Percentiles rank a stretch among this genome's conserved stretches.
Evolutionary conservation across 2,329 filamentous ascomycete genomes (phyloP).

Genomic region (Didymella arachidicola): DNA sequence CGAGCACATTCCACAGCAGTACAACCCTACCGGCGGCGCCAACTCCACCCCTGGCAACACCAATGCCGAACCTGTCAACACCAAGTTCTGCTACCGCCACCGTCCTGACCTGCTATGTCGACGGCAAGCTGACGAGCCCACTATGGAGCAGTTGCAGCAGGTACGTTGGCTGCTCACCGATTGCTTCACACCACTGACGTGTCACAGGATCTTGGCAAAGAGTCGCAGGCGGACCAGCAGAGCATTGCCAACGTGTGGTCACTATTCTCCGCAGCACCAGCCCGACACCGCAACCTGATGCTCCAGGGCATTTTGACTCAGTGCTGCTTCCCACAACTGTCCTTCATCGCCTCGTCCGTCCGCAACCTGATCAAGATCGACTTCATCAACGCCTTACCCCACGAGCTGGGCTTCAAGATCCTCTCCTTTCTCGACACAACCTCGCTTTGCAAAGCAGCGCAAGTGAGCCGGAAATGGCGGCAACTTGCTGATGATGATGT

Average conservation of each 20-base stretch:
- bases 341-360: slow-evolving; percentile 87
- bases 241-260: slow-evolving; percentile 98
- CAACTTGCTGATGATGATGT: slow-evolving; percentile 94
- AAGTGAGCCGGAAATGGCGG: slow-evolving; percentile 90
- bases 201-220: slow-evolving; percentile 76
- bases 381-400: slow-evolving; percentile 86
- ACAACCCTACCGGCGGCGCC: slow-evolving; percentile 73
- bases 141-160: slow-evolving; percentile 93
- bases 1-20: slow-evolving; percentile 87
- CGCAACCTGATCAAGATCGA: slow-evolving; percentile 97
- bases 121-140: slow-evolving; percentile 89
- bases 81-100: slow-evolving; percentile 95
- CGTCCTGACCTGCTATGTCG: slow-evolving; percentile 92
- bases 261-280: slow-evolving; percentile 91
- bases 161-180: slow-evolving; percentile 57
- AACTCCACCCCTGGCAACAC: slow-evolving; percentile 44
- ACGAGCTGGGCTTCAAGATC: slow-evolving; percentile 92
- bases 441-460: slow-evolving; percentile 92
- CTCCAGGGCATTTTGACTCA: slow-evolving; percentile 94
- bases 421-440: slow-evolving; percentile 91
- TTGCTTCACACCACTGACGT: slow-evolving; percentile 32
- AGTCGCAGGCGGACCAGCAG: slow-evolving; percentile 87
- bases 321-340: slow-evolving; percentile 97
- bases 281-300: slow-evolving; percentile 95
- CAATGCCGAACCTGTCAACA: slow-evolving; percentile 64